Evolutionary conservation across 2,329 filamentous ascomycete species (phyloP).

Genomic region (Pseudogymnoascus sp.): DNA sequence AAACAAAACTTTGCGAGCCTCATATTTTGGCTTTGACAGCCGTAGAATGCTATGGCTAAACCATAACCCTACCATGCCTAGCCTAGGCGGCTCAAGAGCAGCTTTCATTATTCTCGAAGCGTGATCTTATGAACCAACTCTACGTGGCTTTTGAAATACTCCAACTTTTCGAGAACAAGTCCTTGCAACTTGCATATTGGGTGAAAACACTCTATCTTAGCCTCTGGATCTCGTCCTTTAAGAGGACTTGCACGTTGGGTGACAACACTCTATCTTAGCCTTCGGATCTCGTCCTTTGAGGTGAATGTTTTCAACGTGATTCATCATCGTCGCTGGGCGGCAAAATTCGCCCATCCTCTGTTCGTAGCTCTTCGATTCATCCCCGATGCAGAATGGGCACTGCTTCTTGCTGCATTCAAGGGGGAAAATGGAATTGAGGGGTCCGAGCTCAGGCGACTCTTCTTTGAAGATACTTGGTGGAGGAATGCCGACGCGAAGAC

Average conservation of each 20-base stretch:
- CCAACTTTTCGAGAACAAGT: conserved; percentile 19
- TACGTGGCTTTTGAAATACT: conserved; percentile 22
- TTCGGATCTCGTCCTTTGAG: no score
- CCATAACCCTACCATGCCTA: neutral
- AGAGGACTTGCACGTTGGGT: conserved; percentile 11
- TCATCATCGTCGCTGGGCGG: conserved; percentile 16
- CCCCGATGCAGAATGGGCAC: conserved; percentile 5
- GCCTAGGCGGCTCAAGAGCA: neutral
- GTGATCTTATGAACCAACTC: conserved; percentile 17
- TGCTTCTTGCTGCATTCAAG: neutral
- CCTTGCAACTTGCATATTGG: conserved; percentile 13
- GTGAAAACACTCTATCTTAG: no score
- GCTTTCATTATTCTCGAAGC: conserved; percentile 11
- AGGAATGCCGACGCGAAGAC: no score
- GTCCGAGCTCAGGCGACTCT: neutral
- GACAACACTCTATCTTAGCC: no score
- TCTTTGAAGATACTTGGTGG: no score
- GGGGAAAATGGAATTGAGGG: no score
- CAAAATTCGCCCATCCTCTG: conserved; percentile 16
- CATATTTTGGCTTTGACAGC: no score
- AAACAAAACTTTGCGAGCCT: no score
- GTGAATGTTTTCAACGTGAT: conserved; percentile 15
- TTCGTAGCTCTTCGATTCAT: conserved; percentile 17
- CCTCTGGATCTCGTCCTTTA: no score
- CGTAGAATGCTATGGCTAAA: no score